Base-by-base conservation (phyloP, 2,329 filamentous ascomycete species). In the Shiraia sp. region DNA sequence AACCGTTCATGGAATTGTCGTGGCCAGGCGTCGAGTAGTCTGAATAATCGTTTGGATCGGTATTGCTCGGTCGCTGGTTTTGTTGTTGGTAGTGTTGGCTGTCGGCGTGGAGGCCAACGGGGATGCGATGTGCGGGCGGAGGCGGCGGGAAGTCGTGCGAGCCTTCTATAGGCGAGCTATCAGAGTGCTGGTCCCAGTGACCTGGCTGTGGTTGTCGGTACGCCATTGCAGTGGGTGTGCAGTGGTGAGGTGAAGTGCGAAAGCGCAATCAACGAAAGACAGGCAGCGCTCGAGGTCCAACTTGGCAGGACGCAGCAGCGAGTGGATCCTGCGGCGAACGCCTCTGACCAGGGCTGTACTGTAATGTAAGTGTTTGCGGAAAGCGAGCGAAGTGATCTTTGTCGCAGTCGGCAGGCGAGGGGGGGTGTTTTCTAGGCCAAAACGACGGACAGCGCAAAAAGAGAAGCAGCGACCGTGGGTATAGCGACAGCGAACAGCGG, bases 1-100 rank as follows among this genome's bases (percentile, higher is more conserved):
- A n/a, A n/a, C 5, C 44, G 41, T 15, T 38, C 49, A 32, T 34
- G n/a, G n/a, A n/a, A n/a, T n/a, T n/a, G n/a, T n/a, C n/a, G n/a
- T n/a, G n/a, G 30, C 57, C 55, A 12, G 68, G 62, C 7, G 56
- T 56, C 17, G 64, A 65, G 44, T 61, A 62, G 52, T 66, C 51
- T 7, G 65, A 61, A 56, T 67, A 67, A 49, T 61, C 59, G 40
- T 64, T 61, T 3, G 63, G 52, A 44, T 56, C 55, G 34, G 36
- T 38, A 42, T 59, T n/a, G n/a, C n/a, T 58, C 33, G 49, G 55
- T 34, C 45, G 57, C 45, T 65, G 57, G 34, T 17, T 44, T 13
- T 60, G 59, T 28, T 25, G 31, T 22, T 48, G 46, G 27, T 55
- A 52, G 40, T 29, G 40, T 14, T 50, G 35, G 46, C 41, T 56